Evolutionary conservation across 2,329 filamentous ascomycete species (phyloP), one percentile per base, ranked within the genome.

Genomic region (Daldinia sp.): DNA sequence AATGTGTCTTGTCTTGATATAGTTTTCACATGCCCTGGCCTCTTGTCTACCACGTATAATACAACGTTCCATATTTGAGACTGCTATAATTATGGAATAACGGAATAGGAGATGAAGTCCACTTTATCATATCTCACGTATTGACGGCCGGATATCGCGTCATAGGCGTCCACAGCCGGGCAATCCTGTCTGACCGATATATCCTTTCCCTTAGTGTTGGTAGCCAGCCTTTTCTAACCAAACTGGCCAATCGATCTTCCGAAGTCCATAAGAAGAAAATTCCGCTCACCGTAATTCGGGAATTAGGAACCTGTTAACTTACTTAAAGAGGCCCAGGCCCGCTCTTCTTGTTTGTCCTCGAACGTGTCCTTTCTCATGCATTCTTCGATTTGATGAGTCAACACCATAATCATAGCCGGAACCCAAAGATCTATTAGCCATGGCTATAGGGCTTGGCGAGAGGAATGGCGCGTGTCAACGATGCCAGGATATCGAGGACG

Each of bases 401-500:
- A 54, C 55, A 54, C 46, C 37, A 50, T 48, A 51, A 60, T 28
- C 28, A 18, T 12, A 44, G 39, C 15, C 7, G 13, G 26, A 42
- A 3, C 33, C 48, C 37, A 58, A 60, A 26, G 0, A 41, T 23
- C 42, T 50, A 10, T 13, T 15, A 50, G 61, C 26, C 54, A 76
- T 76, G 74, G 71, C 74, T 12, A 28, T 73, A 37, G 64, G 57
- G 30, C 50, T 67, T 35, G 60, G 46, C 26, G 53, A 60, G 60
- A 69, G 26, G 30, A 48, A 39, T 48, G n/a, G 56, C 37, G 63
- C 65, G 50, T 77, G 76, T 62, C 50, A 48, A 46, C 72, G 73
- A 9, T 77, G 75, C 44, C 70, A 71, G 50, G 74, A 74, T 61
- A 76, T 76, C 33, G 67, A 74, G 7, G 71, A 74, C 18, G 73